Conservation (phyloP, 1,284 basidiomycete genomes). For the Quambalaria eucalypti region DNA sequence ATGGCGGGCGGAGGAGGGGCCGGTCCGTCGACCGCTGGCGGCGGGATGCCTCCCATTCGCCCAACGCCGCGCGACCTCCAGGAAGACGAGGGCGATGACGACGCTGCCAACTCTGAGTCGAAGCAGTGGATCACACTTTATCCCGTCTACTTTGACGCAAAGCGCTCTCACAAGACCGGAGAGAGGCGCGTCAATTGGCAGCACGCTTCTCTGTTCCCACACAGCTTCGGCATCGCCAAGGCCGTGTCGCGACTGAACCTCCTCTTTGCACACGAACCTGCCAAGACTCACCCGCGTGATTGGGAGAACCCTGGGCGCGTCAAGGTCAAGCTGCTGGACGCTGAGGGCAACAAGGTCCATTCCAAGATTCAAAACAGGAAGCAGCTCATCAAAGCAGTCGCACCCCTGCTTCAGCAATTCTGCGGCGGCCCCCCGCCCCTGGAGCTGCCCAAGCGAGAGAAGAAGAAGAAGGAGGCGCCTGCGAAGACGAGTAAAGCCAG, state of each 20-base stretch:
- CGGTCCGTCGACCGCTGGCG: constrained; percentile 11
- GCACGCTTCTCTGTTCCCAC: constrained; percentile 84
- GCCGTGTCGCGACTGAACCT: constrained; percentile 69
- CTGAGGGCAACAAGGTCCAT: constrained; percentile 66
- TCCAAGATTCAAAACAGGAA: constrained; percentile 55
- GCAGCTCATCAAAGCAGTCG: constrained; percentile 1
- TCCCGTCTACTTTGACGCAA: constrained; percentile 93
- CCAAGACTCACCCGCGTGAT: constrained; percentile 81
- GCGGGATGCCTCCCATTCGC: constrained; percentile 7
- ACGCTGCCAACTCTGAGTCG: constrained; percentile 20
- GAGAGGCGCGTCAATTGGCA: constrained; percentile 70
- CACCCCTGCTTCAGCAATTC: background rate
- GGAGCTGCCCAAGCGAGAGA: constrained; percentile 52
- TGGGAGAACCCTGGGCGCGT: constrained; percentile 80
- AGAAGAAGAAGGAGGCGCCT: constrained; percentile 50
- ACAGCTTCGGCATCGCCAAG: constrained; percentile 80
- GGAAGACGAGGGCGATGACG: background rate
- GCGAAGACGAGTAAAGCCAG: constrained; percentile 29
- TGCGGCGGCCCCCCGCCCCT: background rate
- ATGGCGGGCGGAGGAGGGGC: constrained; percentile 28
- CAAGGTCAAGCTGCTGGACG: constrained; percentile 71
- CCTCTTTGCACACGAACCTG: constrained; percentile 68
- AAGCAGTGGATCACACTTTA: constrained; percentile 86
- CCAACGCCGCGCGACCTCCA: background rate
- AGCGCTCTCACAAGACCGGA: constrained; percentile 71